Evolutionary conservation across 1,139 yeast genomes (phyloP), one percentile per base, ranked within the genome.

Genomic region (Blastobotrys buckinghamii): DNA sequence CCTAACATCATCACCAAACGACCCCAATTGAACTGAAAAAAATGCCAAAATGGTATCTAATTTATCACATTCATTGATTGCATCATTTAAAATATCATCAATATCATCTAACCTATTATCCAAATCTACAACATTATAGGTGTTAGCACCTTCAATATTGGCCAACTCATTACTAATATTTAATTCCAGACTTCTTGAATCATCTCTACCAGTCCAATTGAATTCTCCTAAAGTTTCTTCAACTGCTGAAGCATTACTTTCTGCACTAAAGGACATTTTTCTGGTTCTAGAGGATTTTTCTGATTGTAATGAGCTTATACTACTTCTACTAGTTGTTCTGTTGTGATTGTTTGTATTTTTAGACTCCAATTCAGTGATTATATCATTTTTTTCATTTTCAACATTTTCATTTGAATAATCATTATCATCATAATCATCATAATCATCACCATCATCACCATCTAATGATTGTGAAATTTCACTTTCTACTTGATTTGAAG

Each of bases 211-310:
- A 27, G 77, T 77, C 94, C 95, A 88, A 35, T 79, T 78, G 26
- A 87, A 75, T 53, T 84, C 92, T 32, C 83, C 86, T 53, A 88
- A 73, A 16, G 87, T 67, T 51, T 86, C 90, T 50, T 78, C 84
- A n/a, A 81, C 61, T 6, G 67, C 63, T 8, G 59, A 58, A 1
- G 57, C 59, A 46, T 53, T 55, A n/a, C 55, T 43, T 36, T 47
- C 49, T 13, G 57, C 58, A 9, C 54, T 51, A 27, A 55, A 55
- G 4, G 56, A 44, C 27, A 48, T 24, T 13, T 48, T 37, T 17
- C 38, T 30, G 4, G 4, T 22, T n/a, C 41, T 12, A 5, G 41
- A 17, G 4, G 12, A 29, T 6, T 30, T 15, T n/a, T n/a, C n/a
- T 12, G 45, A 42, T 10, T 16, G 19, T 5, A n/a, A 12, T 13